A percentile compares a stretch with the other conserved stretches of the same genome.
Conservation (phyloP, 805 yeast species). For the Teunomyces tritomae region DNA sequence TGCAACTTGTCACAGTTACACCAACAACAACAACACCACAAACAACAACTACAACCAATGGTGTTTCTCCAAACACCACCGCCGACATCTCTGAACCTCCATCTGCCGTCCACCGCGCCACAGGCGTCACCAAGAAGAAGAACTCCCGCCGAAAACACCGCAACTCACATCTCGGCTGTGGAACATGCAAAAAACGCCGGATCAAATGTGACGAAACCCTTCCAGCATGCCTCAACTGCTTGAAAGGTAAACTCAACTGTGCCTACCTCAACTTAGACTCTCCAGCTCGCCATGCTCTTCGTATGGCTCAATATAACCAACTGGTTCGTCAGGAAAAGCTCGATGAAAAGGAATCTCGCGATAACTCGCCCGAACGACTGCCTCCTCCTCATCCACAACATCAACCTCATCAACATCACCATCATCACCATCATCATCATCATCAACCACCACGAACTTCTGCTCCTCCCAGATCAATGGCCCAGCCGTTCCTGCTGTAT, state of each 20-base stretch:
- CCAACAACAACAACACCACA: no score
- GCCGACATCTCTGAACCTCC: neutral
- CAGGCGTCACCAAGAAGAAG: conserved; percentile 26
- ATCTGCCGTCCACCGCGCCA: neutral
- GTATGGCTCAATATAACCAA: conserved; percentile 49
- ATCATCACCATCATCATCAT: neutral
- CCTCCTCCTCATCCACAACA: neutral
- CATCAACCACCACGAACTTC: neutral
- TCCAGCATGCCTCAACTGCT: conserved; percentile 59
- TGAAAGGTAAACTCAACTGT: conserved; percentile 46
- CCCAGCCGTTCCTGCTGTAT: neutral
- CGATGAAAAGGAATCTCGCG: conserved; percentile 9
- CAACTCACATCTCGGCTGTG: conserved; percentile 75
- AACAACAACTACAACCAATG: neutral
- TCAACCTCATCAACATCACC: neutral
- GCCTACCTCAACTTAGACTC: conserved; percentile 49
- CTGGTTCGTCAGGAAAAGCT: conserved; percentile 23
- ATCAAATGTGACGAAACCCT: conserved; percentile 64
- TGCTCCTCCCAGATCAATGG: neutral
- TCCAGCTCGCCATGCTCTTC: conserved; percentile 47
- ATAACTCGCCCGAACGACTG: conserved; percentile 5
- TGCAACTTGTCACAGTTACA: neutral
- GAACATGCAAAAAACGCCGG: conserved; percentile 59
- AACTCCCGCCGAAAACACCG: conserved; percentile 58
- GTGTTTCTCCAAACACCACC: neutral